phyloP scores from a whole-genome alignment of 1,284 basidiomycete species.

The Bjerkandera adusta region DNA sequence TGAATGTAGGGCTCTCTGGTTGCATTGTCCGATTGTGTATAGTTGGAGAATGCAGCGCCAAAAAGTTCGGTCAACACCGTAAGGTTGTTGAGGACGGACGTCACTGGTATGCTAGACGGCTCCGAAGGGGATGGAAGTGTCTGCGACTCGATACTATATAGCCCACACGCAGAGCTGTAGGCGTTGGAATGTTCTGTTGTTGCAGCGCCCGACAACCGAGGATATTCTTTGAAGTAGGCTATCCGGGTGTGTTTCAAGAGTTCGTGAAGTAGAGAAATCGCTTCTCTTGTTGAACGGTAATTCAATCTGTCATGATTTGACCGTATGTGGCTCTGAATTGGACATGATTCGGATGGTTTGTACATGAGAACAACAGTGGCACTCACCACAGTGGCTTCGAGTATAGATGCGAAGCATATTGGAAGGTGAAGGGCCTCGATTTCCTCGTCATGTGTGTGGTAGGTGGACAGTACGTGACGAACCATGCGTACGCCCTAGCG shows the following conservation, averaged over 20 bases:
- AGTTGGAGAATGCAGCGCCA: conserved; percentile 36
- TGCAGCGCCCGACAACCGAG: conserved; percentile 1
- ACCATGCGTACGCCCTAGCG: conserved; percentile 65
- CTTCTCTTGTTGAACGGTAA: conserved; percentile 30
- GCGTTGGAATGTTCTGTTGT: conserved; percentile 25
- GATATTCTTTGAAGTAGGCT: conserved; percentile 16
- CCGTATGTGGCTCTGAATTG: too few relatives aligned
- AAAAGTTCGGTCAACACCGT: conserved; percentile 44
- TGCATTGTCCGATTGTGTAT: conserved; percentile 26
- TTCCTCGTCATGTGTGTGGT: conserved; percentile 80
- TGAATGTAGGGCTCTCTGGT: conserved; percentile 49
- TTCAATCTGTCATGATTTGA: conserved; percentile 31
- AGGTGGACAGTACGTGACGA: conserved; percentile 68
- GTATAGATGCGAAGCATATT: conserved; percentile 62
- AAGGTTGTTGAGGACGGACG: conserved; percentile 54
- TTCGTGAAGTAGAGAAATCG: conserved; percentile 51
- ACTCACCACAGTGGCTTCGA: conserved; percentile 62
- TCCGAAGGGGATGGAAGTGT: conserved; percentile 11
- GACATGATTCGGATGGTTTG: conserved; percentile 35
- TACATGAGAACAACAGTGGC: conserved; percentile 5
- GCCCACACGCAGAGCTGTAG: conserved; percentile 53
- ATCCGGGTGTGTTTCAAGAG: conserved; percentile 48
- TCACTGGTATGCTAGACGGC: conserved; percentile 48
- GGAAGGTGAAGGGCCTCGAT: conserved; percentile 80
- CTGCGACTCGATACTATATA: conserved; percentile 50